Base-by-base conservation (phyloP, 2,329 filamentous ascomycete genomes). In the Ophiostoma ulmi region DNA sequence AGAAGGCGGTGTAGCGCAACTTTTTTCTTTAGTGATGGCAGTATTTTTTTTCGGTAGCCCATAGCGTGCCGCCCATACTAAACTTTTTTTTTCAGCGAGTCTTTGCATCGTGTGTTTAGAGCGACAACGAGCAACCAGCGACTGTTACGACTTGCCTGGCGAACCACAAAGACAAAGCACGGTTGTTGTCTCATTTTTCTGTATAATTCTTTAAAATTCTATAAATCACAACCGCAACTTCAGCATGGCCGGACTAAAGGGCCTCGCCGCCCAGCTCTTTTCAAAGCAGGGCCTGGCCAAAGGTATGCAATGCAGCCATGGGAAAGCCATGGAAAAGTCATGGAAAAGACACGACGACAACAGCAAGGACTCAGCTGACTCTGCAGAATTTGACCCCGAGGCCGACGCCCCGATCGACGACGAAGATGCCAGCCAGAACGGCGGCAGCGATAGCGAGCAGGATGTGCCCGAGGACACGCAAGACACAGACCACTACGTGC, bases 401-500 rank as follows among this genome's bases (percentile, higher is more conserved):
- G 88, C 86, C 74, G 86, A 88, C 73, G 82, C 81, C 22, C 84
- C 84, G 20, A 80, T 80, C 73, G 84, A 84, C 70, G 86, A 80
- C 73, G 84, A 84, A n/a, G 85, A 84, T 70, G 85, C 86, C n/a
- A 72, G 67, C 68, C 70, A 69, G 41, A 68, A 71, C 26, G 72
- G 64, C 11, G 86, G 82, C 68, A 87, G 84, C 64, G 84, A 79
- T 39, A 84, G 81, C 74, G 82, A 81, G 22, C 82, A 80, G 20
- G 84, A 83, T 75, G 82, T 80, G 5, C 81, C 85, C 38, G 83
- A 84, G 67, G 80, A 86, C 72, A 84, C 84, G 13, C 70, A 71
- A n/a, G 93, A 91, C 26, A 91, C 94, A 41, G 94, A 97, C 76
- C 94, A 98, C 78, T 98, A 98, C 78, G 86, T 91, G 63, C 80